Conservation (phyloP, 2,329 filamentous ascomycete species). For the Fusarium sp. region DNA sequence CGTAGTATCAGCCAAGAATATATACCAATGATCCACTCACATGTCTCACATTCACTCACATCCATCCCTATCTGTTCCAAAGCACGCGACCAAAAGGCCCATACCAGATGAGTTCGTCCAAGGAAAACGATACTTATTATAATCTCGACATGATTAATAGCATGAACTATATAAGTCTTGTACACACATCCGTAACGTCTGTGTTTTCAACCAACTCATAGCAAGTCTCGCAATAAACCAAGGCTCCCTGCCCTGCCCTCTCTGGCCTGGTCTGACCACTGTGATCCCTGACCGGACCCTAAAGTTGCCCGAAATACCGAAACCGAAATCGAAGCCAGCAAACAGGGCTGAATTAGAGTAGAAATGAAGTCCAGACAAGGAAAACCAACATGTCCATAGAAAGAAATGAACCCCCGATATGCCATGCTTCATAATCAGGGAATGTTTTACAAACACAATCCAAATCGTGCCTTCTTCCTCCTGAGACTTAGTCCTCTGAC, state of each 20-base stretch:
- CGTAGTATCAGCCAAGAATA: background rate
- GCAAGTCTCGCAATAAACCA: background rate
- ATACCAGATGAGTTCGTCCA: background rate
- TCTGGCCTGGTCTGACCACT: background rate
- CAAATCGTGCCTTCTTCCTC: background rate
- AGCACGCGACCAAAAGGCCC: background rate
- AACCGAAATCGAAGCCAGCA: slow-evolving; percentile 38
- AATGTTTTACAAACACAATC: slow-evolving; percentile 2
- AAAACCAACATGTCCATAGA: slow-evolving; percentile 13
- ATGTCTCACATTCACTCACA: background rate
- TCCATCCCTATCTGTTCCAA: background rate
- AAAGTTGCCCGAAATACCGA: slow-evolving; percentile 30
- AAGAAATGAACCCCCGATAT: background rate
- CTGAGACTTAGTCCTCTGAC: slow-evolving; percentile 9
- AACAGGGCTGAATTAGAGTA: slow-evolving; percentile 28
- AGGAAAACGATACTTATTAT: background rate
- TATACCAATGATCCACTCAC: slow-evolving; percentile 1
- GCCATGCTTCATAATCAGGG: background rate
- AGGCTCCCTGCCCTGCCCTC: background rate
- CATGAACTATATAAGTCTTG: slow-evolving; percentile 21
- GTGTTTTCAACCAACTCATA: background rate
- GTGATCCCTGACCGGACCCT: slow-evolving; percentile 15
- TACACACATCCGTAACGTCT: slow-evolving; percentile 13
- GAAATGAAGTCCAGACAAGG: slow-evolving; percentile 24
- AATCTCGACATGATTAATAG: slow-evolving; percentile 16